Evolutionary conservation across 345 rosid species (phyloP).

Genomic region (Acer campestre): DNA sequence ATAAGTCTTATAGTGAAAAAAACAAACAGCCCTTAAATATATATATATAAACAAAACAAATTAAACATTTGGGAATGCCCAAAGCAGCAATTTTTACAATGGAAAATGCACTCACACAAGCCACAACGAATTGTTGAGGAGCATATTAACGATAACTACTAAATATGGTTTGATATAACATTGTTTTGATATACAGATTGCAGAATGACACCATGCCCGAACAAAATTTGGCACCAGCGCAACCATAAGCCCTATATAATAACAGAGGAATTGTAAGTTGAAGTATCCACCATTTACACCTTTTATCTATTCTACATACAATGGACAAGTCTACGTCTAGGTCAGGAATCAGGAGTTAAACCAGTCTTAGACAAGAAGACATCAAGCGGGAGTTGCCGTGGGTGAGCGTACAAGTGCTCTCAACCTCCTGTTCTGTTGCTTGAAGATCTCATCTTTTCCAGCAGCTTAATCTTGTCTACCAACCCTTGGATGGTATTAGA

Average conservation of each 20-base stretch:
- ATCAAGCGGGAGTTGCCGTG: not conserved
- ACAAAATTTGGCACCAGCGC: conserved; percentile 11
- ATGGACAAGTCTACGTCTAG: not conserved
- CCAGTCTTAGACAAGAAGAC: not conserved
- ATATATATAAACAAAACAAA: no score
- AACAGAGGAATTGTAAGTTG: no score
- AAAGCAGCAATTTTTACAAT: no score
- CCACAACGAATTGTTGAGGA: no score
- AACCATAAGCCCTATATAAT: not conserved
- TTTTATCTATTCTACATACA: conserved; percentile 1
- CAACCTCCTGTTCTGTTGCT: conserved; percentile 19
- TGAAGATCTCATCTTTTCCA: conserved; percentile 55
- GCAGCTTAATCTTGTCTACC: conserved; percentile 56
- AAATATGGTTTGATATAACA: no score
- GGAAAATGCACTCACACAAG: no score
- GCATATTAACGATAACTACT: no score
- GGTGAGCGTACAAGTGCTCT: not conserved
- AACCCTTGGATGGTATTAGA: conserved; percentile 65
- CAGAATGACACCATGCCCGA: not conserved
- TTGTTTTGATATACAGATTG: not conserved
- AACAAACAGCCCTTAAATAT: no score
- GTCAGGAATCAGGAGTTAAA: not conserved
- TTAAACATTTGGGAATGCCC: no score
- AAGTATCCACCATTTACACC: not conserved
- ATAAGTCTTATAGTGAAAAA: no score